Evolutionary conservation across 805 yeast genomes (phyloP), one percentile per base, ranked within the genome.

Genomic region (Sungouiozyma intestinalis): DNA sequence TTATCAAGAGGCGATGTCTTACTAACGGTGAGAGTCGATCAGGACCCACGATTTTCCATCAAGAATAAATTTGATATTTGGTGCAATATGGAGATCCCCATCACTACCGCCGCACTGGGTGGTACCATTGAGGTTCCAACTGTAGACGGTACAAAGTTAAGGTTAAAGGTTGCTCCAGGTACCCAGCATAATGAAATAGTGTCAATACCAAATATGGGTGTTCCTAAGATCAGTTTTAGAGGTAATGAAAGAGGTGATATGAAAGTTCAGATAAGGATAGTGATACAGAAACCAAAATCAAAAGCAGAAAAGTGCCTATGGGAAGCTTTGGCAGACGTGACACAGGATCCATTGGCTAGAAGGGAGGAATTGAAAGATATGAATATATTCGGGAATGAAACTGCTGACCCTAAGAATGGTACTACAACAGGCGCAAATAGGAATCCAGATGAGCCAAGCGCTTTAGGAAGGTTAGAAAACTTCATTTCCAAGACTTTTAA

Each of bases 21-120:
- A 48, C 78, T 92, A 16, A 73, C 95, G 52, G 77, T 92, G 33
- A 76, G 78, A 48, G 92, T 92, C 21, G 69, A 73, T 50, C 79
- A 79, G 24, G 96, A 92, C 60, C 72, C 79, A 32, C 64, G 68
- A 24, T 92, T 88, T 63, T 65, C 69, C 21, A 73, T 95, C 39
- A 69, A 68, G 29, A 80, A 82, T 31, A 73, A 76, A 49, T 53
- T 53, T 41, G 81, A 85, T 53, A 71, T 92, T 45, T 60, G 82
- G 44, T 74, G 77, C 54, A 69, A 71, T 20, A 76, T 79, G 38
- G 76, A 77, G 36, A 78, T 92, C 40, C 83, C 92, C 38, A 83
- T 86, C 78, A 92, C 98, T 1, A 92, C 98, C 0, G 98, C 98
- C 1, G 87, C 96, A 0, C 69, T 92, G 36, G 99, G 99, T 46